Conservation (phyloP, 768 basidiomycete species). For the Serendipita vermifera region DNA sequence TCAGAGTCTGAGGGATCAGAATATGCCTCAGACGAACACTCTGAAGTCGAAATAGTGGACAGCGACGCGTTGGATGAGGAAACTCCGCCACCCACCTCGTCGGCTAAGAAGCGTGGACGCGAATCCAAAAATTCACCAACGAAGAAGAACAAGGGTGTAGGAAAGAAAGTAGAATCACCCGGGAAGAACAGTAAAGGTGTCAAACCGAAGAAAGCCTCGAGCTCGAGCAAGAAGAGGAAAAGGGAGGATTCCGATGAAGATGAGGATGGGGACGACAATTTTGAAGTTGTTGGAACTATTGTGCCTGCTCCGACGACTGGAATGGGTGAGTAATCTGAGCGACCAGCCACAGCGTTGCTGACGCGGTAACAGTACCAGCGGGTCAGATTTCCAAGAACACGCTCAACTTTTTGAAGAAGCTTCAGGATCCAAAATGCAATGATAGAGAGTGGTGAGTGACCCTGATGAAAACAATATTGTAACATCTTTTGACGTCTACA, state of each 20-base stretch:
- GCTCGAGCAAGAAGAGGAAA: constrained; percentile 21
- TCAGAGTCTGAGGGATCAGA: constrained; percentile 11
- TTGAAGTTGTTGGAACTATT: constrained; percentile 54
- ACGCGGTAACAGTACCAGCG: constrained; percentile 46
- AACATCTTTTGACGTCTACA: background rate
- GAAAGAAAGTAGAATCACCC: constrained; percentile 11
- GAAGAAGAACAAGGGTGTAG: constrained; percentile 10
- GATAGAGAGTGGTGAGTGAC: constrained; percentile 62
- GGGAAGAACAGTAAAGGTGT: constrained; percentile 14
- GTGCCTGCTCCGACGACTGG: constrained; percentile 74
- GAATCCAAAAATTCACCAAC: constrained; percentile 9
- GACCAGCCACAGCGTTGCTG: background rate
- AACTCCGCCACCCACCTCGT: constrained; percentile 13
- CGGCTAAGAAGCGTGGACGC: constrained; percentile 23
- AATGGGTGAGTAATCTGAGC: constrained; percentile 37
- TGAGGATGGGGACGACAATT: constrained; percentile 30
- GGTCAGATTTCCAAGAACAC: constrained; percentile 82
- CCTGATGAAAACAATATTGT: background rate
- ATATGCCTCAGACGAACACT: constrained; percentile 19
- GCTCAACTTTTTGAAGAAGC: constrained; percentile 55
- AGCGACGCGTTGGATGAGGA: constrained; percentile 29
- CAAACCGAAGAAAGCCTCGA: constrained; percentile 15
- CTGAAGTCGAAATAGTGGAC: constrained; percentile 19
- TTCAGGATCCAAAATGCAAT: constrained; percentile 66
- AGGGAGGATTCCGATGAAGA: constrained; percentile 22